Evolutionary conservation across 2,329 filamentous ascomycete genomes (phyloP), one percentile per base, ranked within the genome.

Genomic region (Lachnellula arida): DNA sequence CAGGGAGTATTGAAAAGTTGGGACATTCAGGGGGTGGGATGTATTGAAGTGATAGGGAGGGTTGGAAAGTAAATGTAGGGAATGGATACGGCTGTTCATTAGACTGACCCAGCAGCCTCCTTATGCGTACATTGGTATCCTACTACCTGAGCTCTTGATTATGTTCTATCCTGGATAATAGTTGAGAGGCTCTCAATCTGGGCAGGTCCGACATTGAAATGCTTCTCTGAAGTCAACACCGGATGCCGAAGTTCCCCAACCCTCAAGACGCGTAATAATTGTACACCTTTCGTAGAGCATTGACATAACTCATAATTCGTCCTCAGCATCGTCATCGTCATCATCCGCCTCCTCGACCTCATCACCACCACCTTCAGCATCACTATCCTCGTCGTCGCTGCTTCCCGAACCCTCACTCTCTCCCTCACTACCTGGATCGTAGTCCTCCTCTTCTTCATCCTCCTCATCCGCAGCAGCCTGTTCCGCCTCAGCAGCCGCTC

Each of bases 391-490:
- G 9, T 62, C 62, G 48, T 72, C 75, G 34, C 75, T 78, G 2
- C 67, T 67, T 0, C 81, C 81, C 1, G 76, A 80, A 0, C 82
- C 81, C 11, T 81, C 82, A 51, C 80, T 84, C 5, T 84, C 81
- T 0, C 75, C 81, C 5, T 84, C 66, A 57, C 58, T 65, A 5
- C 65, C 65, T 0, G 84, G 84, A 56, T 87, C 81, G 61, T 86
- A 86, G 63, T 87, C 84, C 61, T 87, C 83, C 61, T 86, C 84
- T 4, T 84, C 83, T 54, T 85, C 82, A 1, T 84, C 82, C 39
- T 85, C 81, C 62, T 81, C 77, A 65, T 84, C 81, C 3, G 71
- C 74, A 60, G 83, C 80, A 25, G 65, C 65, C n/a, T 67, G 73
- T 46, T 72, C 71, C 3, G 67, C 74, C 40, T 69, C 71, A 2